Percentiles rank a stretch among this genome's conserved stretches.
These are phyloP conservation scores for Cytospora chrysosperma DNA, from an alignment of 2,329 filamentous ascomycete species.

Conservation along the genomic window DNA sequence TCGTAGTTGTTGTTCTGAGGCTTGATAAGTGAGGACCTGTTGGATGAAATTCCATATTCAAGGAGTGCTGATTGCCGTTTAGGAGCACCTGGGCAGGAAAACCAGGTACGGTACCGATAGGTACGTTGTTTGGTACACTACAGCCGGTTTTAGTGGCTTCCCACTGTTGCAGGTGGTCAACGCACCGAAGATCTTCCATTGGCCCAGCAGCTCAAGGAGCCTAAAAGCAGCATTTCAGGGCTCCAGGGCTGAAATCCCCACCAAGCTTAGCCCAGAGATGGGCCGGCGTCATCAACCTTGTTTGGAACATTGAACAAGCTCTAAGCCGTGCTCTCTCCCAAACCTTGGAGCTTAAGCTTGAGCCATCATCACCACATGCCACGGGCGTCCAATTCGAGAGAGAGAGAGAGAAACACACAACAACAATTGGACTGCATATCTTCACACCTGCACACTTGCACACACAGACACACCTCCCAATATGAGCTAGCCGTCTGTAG, in stretches of 20 bases:
- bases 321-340: not conserved
- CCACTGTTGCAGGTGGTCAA: not conserved
- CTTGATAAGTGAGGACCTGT: no score
- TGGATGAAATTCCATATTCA: not conserved
- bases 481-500: conserved; percentile 20
- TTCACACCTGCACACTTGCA: conserved; percentile 1
- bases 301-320: not conserved
- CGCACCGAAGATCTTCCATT: not conserved
- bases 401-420: not conserved
- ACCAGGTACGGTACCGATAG: no score
- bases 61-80: not conserved
- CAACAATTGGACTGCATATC: not conserved
- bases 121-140: no score
- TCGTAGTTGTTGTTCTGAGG: not conserved
- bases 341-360: not conserved
- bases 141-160: not conserved
- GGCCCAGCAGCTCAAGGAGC: not conserved
- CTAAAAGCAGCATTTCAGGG: conserved; percentile 3
- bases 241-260: conserved; percentile 1
- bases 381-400: not conserved
- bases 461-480: not conserved
- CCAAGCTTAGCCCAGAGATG: conserved; percentile 4
- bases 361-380: conserved; percentile 7
- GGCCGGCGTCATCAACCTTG: conserved; percentile 3
- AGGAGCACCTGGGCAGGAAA: no score